Conservation (phyloP, 345 rosid genomes). For the Syzygium grande region DNA sequence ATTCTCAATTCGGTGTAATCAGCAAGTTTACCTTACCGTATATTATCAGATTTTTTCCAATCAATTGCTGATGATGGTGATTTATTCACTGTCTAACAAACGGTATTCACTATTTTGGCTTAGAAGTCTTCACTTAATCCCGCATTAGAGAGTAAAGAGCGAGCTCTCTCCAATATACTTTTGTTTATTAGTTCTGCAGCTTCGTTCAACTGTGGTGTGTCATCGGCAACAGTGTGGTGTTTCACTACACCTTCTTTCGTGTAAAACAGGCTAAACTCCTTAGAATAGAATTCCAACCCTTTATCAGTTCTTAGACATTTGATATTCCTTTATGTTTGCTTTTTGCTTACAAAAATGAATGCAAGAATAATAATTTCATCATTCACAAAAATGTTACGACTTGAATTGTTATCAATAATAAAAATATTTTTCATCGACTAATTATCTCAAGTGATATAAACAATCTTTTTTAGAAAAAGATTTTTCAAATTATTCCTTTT, state of each 20-base stretch:
- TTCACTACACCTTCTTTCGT: not conserved
- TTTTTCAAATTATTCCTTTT: too few species aligned
- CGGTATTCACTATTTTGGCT: too few species aligned
- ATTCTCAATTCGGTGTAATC: not conserved
- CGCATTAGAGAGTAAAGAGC: not conserved
- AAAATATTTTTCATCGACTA: too few species aligned
- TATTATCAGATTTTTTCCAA: too few species aligned
- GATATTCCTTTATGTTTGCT: not conserved
- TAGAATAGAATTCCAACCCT: not conserved
- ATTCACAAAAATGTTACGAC: not conserved
- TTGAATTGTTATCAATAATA: too few species aligned
- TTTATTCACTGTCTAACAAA: not conserved
- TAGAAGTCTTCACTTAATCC: not conserved
- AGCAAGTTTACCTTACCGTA: not conserved
- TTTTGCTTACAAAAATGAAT: not conserved
- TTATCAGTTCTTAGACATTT: too few species aligned
- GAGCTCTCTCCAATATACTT: not conserved
- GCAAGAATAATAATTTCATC: not conserved
- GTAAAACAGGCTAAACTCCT: not conserved
- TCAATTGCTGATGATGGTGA: not conserved
- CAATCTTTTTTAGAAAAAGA: too few species aligned
- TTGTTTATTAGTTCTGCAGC: too few species aligned
- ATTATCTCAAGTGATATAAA: not conserved
- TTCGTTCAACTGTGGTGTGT: not conserved
- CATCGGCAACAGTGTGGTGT: rapidly evolving